These are phyloP conservation scores for Datura wrightii DNA, from an alignment of 257 asterid species.

Conservation along the genomic window DNA sequence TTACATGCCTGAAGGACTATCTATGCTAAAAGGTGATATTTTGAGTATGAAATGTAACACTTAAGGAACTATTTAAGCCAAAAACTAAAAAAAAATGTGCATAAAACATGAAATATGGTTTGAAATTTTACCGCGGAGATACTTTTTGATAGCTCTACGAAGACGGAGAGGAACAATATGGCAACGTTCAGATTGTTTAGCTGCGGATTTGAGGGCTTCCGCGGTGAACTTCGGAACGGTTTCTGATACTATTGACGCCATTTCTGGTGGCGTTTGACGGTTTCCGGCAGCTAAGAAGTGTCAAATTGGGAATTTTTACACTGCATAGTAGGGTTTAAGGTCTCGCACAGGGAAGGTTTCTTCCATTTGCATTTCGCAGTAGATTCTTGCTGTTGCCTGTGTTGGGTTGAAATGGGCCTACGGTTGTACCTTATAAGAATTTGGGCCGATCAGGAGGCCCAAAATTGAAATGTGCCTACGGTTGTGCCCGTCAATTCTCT, in stretches of 20 bases:
- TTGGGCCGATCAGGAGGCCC: neutral
- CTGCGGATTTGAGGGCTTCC: conserved; percentile 84
- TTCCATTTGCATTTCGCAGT: neutral
- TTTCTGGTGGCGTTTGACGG: conserved; percentile 28
- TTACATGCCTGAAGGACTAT: conserved; percentile 2
- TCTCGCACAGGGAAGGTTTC: neutral
- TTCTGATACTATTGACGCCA: conserved; percentile 71
- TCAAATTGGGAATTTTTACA: neutral
- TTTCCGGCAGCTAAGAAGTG: neutral
- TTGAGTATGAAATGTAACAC: neutral
- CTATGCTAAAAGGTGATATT: neutral
- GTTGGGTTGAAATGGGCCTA: conserved; percentile 8
- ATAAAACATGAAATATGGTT: neutral
- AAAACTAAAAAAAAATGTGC: neutral
- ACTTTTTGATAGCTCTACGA: conserved; percentile 79
- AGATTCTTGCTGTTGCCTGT: neutral
- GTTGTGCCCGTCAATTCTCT: neutral
- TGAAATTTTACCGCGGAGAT: conserved; percentile 57
- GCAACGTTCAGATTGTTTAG: conserved; percentile 86
- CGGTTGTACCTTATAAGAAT: neutral
- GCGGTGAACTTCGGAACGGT: conserved; percentile 76
- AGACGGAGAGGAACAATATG: conserved; percentile 71
- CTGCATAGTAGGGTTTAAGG: conserved; percentile 20
- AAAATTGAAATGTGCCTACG: neutral
- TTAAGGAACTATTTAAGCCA: neutral